phyloP scores from a whole-genome alignment of 2,329 filamentous ascomycete genomes.

The Xylariaceae sp. region DNA sequence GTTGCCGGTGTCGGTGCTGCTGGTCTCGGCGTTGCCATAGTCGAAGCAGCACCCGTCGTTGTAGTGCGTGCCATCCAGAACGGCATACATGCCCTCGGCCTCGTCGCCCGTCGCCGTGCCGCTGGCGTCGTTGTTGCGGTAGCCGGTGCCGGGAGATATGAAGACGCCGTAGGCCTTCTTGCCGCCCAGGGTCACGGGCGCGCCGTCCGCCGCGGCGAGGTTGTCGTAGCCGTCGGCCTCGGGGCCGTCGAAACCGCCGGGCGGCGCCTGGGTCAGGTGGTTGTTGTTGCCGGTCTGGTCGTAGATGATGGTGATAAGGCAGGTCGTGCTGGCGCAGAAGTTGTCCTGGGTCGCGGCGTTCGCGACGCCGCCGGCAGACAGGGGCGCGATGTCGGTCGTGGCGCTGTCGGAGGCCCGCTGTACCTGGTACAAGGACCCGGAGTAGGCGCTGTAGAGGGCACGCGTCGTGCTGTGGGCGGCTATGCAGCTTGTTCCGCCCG shows the following conservation, averaged over 20 bases:
- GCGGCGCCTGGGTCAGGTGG: conserved; percentile 58
- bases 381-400: conserved; percentile 44
- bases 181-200: conserved; percentile 57
- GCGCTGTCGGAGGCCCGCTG: conserved; percentile 48
- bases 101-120: conserved; percentile 52
- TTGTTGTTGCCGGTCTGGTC: conserved; percentile 59
- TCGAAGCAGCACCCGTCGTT: conserved; percentile 54
- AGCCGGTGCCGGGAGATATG: conserved; percentile 56
- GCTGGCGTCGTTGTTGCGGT: conserved; percentile 52
- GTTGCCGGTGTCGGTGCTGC: conserved; percentile 48
- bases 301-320: conserved; percentile 60
- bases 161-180: conserved; percentile 62
- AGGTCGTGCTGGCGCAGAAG: conserved; percentile 58
- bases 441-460: conserved; percentile 52
- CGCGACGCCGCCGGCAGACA: conserved; percentile 57
- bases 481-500: conserved; percentile 57
- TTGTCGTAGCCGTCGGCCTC: conserved; percentile 55
- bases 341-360: conserved; percentile 56
- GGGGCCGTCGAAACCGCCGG: conserved; percentile 53
- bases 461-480: conserved; percentile 64
- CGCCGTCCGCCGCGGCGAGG: conserved; percentile 53
- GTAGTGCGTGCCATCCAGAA: conserved; percentile 57
- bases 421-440: conserved; percentile 55
- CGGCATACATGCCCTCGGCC: conserved; percentile 56
- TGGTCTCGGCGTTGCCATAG: conserved; percentile 55